phyloP scores from a whole-genome alignment of 805 yeast species.

The Candida ovalis region DNA sequence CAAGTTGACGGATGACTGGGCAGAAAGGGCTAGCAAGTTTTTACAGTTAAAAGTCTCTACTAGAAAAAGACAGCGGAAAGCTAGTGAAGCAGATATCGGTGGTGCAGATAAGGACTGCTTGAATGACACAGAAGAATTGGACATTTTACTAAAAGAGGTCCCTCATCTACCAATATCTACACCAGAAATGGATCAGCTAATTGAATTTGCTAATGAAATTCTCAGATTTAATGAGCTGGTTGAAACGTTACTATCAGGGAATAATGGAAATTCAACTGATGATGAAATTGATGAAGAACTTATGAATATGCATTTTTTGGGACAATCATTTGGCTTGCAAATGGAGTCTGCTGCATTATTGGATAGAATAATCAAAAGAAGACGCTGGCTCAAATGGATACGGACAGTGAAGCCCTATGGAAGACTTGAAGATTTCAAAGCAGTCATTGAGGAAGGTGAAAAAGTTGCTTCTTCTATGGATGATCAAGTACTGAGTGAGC shows the following conservation, averaged over 20 bases:
- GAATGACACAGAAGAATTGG: constrained; percentile 31
- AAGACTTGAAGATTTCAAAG: constrained; percentile 12
- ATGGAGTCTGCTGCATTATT: constrained; percentile 44
- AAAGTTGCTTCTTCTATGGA: constrained; percentile 14
- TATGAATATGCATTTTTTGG: constrained; percentile 51
- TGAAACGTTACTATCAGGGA: constrained; percentile 30
- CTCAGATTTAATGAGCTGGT: constrained; percentile 48
- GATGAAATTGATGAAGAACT: constrained; percentile 38
- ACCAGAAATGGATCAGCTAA: constrained; percentile 57
- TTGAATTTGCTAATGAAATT: constrained; percentile 50
- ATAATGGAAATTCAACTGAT: constrained; percentile 17
- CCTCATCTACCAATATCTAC: constrained; percentile 48
- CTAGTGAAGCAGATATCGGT: constrained; percentile 1
- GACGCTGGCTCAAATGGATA: constrained; percentile 35
- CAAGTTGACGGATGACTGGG: constrained; percentile 45
- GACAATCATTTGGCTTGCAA: constrained; percentile 55
- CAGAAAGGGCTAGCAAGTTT: constrained; percentile 50
- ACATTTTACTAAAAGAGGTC: constrained; percentile 40
- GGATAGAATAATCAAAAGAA: constrained; percentile 35
- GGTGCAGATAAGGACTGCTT: constrained; percentile 21
- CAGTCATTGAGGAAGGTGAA: constrained; percentile 25
- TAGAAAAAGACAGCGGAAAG: constrained; percentile 34
- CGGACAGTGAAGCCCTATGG: constrained; percentile 25
- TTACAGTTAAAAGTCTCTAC: constrained; percentile 50
- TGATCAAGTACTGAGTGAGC: constrained; percentile 7